Evolutionary conservation across 176 grass and related monocot genomes (phyloP).

Genomic region (Stipa capillata): DNA sequence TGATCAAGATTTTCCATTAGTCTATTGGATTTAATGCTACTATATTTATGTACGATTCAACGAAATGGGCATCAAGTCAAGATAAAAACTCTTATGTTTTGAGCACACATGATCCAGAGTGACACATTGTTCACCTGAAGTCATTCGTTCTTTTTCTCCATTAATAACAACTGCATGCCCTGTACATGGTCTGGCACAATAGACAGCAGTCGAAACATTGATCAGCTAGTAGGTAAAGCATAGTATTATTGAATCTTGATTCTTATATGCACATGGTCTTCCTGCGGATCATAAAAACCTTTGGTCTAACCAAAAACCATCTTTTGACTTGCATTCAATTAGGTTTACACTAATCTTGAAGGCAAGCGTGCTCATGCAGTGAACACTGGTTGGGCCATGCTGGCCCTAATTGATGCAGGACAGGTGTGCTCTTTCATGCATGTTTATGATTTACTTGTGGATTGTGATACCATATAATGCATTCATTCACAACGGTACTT

Average conservation of each 20-base stretch:
- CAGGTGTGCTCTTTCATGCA: constrained; percentile 40
- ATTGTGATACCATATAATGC: not conserved
- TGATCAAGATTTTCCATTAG: not conserved
- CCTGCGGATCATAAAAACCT: not conserved
- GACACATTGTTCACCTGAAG: not conserved
- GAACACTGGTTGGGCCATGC: constrained; percentile 86
- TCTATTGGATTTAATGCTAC: not conserved
- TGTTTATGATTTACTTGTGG: constrained; percentile 9
- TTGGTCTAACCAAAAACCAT: not conserved
- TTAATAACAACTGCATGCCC: no score
- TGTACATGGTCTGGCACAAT: not conserved
- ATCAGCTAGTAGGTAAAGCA: not conserved
- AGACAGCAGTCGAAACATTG: not conserved
- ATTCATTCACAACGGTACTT: not conserved
- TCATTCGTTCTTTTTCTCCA: no score
- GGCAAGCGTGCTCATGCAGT: constrained; percentile 69
- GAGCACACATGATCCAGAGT: not conserved
- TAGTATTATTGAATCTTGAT: not conserved
- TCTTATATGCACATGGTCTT: not conserved
- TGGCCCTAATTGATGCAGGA: constrained; percentile 76
- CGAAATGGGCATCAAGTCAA: not conserved
- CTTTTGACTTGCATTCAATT: constrained; percentile 15
- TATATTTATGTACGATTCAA: not conserved
- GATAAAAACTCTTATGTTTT: not conserved
- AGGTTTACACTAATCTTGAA: constrained; percentile 94